Conservation (phyloP, 2,329 filamentous ascomycete genomes). For the Colletotrichum sp. region DNA sequence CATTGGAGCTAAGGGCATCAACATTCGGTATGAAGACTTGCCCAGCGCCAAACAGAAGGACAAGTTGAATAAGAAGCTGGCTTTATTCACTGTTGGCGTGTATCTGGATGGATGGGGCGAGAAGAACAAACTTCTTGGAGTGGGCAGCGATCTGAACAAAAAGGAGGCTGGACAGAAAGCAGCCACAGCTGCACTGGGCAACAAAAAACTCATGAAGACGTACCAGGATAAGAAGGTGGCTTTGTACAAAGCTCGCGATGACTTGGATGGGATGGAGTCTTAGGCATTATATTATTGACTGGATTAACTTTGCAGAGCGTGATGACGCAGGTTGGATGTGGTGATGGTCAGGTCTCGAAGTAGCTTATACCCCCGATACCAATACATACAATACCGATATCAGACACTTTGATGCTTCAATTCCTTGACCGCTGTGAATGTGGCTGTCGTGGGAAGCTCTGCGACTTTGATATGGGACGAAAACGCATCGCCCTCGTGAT, state of each 20-base stretch:
- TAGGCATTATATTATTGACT: neutral
- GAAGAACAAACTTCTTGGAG: constrained; percentile 64
- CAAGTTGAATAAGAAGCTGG: constrained; percentile 58
- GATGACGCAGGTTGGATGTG: neutral
- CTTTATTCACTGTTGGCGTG: constrained; percentile 66
- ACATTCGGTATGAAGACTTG: constrained; percentile 66
- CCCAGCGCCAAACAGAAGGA: constrained; percentile 47
- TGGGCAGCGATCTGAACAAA: constrained; percentile 69
- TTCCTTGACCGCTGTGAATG: neutral
- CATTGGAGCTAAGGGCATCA: constrained; percentile 63
- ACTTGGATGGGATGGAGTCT: neutral
- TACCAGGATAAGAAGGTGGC: constrained; percentile 54
- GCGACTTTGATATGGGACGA: neutral
- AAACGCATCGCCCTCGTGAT: neutral
- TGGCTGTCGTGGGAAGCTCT: neutral
- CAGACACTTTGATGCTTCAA: neutral
- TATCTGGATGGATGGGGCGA: constrained; percentile 75
- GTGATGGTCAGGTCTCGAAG: neutral
- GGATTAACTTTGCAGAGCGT: neutral
- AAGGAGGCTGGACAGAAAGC: constrained; percentile 73
- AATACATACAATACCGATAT: neutral
- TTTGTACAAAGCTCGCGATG: constrained; percentile 30
- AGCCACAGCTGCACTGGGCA: constrained; percentile 66
- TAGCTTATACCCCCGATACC: neutral
- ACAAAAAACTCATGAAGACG: constrained; percentile 66